Conservation (phyloP, 108 stramenopile genomes). For the Licmophora abbreviata region DNA sequence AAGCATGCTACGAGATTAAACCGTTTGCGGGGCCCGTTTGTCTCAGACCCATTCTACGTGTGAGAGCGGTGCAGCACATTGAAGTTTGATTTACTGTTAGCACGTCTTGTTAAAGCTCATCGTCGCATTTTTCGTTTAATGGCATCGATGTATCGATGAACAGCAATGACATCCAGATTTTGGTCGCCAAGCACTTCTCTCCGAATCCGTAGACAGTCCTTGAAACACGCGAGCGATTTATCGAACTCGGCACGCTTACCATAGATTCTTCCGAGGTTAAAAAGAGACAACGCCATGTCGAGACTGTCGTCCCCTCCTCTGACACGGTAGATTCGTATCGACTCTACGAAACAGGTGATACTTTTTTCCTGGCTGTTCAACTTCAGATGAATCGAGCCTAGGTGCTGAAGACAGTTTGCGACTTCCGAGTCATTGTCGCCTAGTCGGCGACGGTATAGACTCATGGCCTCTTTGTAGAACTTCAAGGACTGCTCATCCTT, state of each 20-base stretch:
- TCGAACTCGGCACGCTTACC: conserved; percentile 23
- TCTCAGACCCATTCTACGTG: too few relatives aligned
- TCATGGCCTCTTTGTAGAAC: conserved; percentile 35
- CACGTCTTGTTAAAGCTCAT: background rate
- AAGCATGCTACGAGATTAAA: too few relatives aligned
- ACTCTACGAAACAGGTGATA: conserved; percentile 25
- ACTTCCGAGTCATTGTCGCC: conserved; percentile 29
- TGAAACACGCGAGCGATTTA: conserved; percentile 28
- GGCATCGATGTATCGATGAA: conserved; percentile 18
- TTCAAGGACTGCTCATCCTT: conserved; percentile 22
- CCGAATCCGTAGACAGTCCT: conserved; percentile 30
- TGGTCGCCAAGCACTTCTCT: conserved; percentile 16
- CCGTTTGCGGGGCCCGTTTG: too few relatives aligned
- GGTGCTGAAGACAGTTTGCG: conserved; percentile 17
- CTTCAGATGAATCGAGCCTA: conserved; percentile 23
- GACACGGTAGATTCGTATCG: conserved; percentile 20
- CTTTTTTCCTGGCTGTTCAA: conserved; percentile 15
- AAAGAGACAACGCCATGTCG: conserved; percentile 22
- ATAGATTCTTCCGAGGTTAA: conserved; percentile 31
- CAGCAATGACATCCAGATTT: conserved; percentile 28
- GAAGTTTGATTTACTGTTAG: background rate
- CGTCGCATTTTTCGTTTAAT: conserved; percentile 12
- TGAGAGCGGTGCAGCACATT: background rate
- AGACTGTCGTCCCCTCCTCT: conserved; percentile 28
- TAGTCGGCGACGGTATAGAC: conserved; percentile 18